Conservation (phyloP, 345 rosid genomes). For the Eutrema japonicum region DNA sequence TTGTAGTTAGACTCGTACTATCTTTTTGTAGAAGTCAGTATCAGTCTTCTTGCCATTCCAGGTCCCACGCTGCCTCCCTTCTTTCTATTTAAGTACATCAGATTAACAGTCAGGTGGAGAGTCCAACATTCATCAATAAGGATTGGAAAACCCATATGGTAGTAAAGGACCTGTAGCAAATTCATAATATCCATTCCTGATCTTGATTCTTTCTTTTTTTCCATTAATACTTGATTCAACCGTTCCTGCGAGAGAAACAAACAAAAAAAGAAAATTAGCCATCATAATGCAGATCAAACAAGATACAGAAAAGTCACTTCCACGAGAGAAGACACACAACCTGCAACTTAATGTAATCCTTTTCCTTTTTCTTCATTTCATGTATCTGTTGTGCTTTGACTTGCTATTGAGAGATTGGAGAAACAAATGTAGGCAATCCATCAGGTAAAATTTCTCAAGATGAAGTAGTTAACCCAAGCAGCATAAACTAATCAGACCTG, state of each 20-base stretch:
- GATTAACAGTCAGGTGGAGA: slow-evolving; percentile 18
- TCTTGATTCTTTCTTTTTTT: slow-evolving; percentile 87
- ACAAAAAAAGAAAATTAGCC: neutral
- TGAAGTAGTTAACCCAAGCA: neutral
- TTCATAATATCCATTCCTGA: slow-evolving; percentile 99
- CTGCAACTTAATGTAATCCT: slow-evolving; percentile 96
- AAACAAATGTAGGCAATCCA: neutral
- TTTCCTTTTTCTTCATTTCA: slow-evolving; percentile 98
- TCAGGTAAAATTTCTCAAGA: slow-evolving; percentile 29
- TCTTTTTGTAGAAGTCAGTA: slow-evolving; percentile 92
- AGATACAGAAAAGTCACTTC: slow-evolving; percentile 1
- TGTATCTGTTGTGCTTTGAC: slow-evolving; percentile 96
- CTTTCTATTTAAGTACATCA: slow-evolving; percentile 63
- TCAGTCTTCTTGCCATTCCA: slow-evolving; percentile 99
- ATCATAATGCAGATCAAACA: slow-evolving; percentile 15
- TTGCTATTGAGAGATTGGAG: slow-evolving; percentile 65
- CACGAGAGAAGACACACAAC: slow-evolving; percentile 42
- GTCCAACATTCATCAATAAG: neutral
- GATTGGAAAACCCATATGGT: neutral
- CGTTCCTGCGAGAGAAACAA: slow-evolving; percentile 60
- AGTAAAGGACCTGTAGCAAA: slow-evolving; percentile 75
- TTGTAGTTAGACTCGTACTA: slow-evolving; percentile 53
- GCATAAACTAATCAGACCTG: slow-evolving; percentile 61
- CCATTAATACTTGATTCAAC: slow-evolving; percentile 91
- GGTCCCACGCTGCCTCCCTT: slow-evolving; percentile 98